phyloP scores from a whole-genome alignment of 208 protist species.

The Strigomonas culicis region DNA sequence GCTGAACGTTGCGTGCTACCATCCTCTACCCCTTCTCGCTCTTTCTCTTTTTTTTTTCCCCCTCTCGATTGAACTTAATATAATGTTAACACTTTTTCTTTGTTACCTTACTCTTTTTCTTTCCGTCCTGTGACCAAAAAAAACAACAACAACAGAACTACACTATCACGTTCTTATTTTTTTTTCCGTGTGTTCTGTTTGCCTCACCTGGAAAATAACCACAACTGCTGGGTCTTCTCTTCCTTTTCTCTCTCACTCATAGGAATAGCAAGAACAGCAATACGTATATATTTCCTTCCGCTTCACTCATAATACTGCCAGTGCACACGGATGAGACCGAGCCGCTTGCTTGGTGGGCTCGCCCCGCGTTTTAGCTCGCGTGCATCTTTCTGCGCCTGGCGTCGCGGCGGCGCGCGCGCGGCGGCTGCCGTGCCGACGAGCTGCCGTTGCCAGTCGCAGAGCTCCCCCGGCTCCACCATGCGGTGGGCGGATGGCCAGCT shows the following conservation, averaged over 20 bases:
- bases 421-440: conserved; percentile 3
- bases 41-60: conserved; percentile 7
- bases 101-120: conserved; percentile 4
- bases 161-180: neutral
- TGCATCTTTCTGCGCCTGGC: neutral
- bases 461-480: conserved; percentile 26
- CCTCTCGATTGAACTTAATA: neutral
- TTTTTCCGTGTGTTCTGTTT: neutral
- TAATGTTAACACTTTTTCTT: conserved; percentile 2
- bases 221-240: neutral
- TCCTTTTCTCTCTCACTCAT: neutral
- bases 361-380: neutral
- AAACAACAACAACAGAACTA: neutral
- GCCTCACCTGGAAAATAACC: neutral
- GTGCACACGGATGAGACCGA: neutral
- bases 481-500: conserved; percentile 74
- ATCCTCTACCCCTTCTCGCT: neutral
- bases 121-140: conserved; percentile 2
- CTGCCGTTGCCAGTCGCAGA: conserved; percentile 65
- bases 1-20: neutral
- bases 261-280: neutral
- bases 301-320: neutral
- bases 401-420: neutral
- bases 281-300: neutral
- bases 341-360: neutral